Evolutionary conservation across 2,329 filamentous ascomycete species (phyloP), one percentile per base, ranked within the genome.

Genomic region (Fusarium camptoceras): DNA sequence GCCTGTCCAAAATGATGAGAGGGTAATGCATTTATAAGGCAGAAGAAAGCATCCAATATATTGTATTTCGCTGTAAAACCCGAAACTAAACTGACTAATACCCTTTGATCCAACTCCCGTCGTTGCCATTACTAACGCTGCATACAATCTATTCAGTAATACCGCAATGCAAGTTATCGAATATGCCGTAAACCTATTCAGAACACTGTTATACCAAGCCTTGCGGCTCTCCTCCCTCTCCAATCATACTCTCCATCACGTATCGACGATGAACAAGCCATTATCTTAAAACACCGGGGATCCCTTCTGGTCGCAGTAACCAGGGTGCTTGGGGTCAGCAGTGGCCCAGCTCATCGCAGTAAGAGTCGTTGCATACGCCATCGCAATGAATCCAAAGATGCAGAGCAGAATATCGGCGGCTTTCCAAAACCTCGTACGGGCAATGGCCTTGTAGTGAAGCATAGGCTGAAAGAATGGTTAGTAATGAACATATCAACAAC

Each of bases 341-440:
- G 84, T 85, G 9, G 92, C 88, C 97, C 96, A 99, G 80, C 92
- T 97, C 77, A 91, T 87, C 49, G 98, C 83, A 1, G 96, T 99
- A 75, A 98, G 83, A 37, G 87, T 85, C 1, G 96, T 98, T 1
- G 96, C 97, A 80, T 99, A 99, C 8, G 88, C 88, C 92, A 98
- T 99, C 73, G 93, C 93, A 20, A 94, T 80, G 55, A 94, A 82
- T 10, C 96, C 96, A 75, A 98, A 94, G 60, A 94, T 83, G 74
- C 93, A 92, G 37, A 99, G 88, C 1, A 84, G 72, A 42, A 98
- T 84, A 75, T 99, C 95, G 8, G 91, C 85, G 16, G 87, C 81
- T 68, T 89, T 91, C 80, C 94, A 92, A 69, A 89, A 84, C 44
- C 81, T 85, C 55, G 84, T 92, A 61, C 85, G 89, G 1, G 94